Percentiles rank a stretch among this genome's conserved stretches.
Conservation (phyloP, 345 rosid species). For the Pistacia vera region DNA sequence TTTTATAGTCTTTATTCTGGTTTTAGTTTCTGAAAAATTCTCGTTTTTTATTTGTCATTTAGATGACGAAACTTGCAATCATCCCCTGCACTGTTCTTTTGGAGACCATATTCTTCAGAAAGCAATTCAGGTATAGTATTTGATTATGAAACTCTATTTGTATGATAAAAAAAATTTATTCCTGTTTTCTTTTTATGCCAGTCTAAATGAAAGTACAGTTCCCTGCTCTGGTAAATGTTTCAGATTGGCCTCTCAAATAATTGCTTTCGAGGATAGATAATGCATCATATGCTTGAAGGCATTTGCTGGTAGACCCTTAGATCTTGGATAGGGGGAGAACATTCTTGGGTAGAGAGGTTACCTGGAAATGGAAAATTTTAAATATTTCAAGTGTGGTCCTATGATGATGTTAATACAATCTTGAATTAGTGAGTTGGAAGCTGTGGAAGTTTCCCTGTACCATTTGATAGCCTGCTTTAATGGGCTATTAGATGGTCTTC, state of each 20-base stretch:
- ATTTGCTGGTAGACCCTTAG: background rate
- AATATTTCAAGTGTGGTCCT: background rate
- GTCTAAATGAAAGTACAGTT: background rate
- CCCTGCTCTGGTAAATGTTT: slow-evolving; percentile 1
- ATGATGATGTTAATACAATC: no score
- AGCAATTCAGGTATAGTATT: slow-evolving; percentile 72
- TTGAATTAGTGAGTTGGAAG: background rate
- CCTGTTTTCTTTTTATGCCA: slow-evolving; percentile 17
- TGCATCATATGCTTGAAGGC: background rate
- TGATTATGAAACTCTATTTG: slow-evolving; percentile 14
- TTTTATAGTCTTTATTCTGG: slow-evolving; percentile 1
- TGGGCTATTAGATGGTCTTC: background rate
- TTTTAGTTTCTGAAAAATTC: slow-evolving; percentile 22
- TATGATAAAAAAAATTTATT: background rate
- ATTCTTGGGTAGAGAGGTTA: no score
- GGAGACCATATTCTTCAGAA: slow-evolving; percentile 98
- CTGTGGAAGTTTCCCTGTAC: background rate
- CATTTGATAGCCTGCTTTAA: background rate
- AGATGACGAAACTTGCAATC: slow-evolving; percentile 99
- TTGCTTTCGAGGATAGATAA: slow-evolving; percentile 11
- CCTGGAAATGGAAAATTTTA: background rate
- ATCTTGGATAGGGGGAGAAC: background rate
- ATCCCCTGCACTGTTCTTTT: slow-evolving; percentile 97
- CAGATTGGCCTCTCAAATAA: background rate
- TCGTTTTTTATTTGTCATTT: slow-evolving; percentile 24